phyloP scores from a whole-genome alignment of 2,329 filamentous ascomycete genomes.

The Hypoxylon rubiginosum region DNA sequence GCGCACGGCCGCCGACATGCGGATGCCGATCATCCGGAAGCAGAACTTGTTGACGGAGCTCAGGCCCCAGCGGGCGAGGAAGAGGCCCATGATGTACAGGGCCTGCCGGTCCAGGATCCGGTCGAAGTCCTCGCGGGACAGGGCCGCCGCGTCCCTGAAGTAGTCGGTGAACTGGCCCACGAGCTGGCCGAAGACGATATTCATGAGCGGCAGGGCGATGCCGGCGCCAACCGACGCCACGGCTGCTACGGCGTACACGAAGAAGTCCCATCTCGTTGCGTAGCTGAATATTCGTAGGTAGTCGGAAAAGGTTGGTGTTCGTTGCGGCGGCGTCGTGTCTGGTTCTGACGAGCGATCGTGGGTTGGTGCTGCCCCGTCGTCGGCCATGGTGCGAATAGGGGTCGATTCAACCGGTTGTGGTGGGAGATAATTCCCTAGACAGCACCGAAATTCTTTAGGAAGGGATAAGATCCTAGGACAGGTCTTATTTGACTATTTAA shows the following conservation, averaged over 20 bases:
- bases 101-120: constrained; percentile 57
- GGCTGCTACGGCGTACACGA: constrained; percentile 58
- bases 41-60: constrained; percentile 72
- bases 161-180: constrained; percentile 61
- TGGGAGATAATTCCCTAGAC: not conserved
- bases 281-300: constrained; percentile 60
- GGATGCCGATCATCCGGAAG: constrained; percentile 73
- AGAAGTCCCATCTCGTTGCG: constrained; percentile 62
- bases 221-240: constrained; percentile 49
- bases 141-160: constrained; percentile 48
- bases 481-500: too few species aligned
- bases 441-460: too few species aligned
- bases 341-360: not conserved
- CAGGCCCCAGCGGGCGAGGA: constrained; percentile 72
- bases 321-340: not conserved
- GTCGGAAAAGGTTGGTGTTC: constrained; percentile 19
- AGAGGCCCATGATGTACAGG: constrained; percentile 77
- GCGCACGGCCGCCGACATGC: constrained; percentile 72
- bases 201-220: constrained; percentile 67
- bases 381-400: not conserved
- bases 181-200: constrained; percentile 66
- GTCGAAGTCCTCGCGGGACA: constrained; percentile 54
- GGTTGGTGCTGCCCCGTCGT: not conserved
- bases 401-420: not conserved
- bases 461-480: too few species aligned